Conservation (phyloP, 441 rosid genomes). For the Kokia cookei region DNA sequence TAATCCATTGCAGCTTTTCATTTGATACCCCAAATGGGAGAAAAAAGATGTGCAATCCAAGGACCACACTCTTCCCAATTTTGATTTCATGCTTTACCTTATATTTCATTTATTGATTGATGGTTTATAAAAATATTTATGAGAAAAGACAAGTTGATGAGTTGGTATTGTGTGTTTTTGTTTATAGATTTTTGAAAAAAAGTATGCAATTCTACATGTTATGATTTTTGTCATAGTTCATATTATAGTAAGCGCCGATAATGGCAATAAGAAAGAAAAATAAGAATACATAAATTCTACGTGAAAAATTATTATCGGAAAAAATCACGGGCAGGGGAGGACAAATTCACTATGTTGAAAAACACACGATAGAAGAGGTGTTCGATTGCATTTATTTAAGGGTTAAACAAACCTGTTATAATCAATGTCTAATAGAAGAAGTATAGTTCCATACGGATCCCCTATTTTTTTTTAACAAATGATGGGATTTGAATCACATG, state of each 20-base stretch:
- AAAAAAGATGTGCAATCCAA: neutral
- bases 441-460: too few species aligned
- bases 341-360: too few species aligned
- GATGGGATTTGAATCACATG: too few species aligned
- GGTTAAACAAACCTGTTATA: too few species aligned
- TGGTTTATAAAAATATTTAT: neutral
- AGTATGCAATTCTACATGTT: neutral
- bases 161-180: neutral
- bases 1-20: slow-evolving; percentile 9
- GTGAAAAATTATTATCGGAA: neutral
- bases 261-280: too few species aligned
- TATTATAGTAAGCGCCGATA: too few species aligned
- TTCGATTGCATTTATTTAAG: too few species aligned
- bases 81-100: neutral
- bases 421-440: too few species aligned
- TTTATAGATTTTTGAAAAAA: neutral
- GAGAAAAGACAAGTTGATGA: neutral
- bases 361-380: too few species aligned
- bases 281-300: neutral
- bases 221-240: neutral
- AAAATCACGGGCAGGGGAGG: too few species aligned
- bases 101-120: too few species aligned
- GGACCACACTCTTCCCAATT: slow-evolving; percentile 6
- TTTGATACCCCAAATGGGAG: neutral
- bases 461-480: too few species aligned